Percentiles rank a stretch among this genome's conserved stretches.
These are phyloP conservation scores for Hemileccinum impolitum DNA, from an alignment of 768 basidiomycete species.

Conservation along the genomic window DNA sequence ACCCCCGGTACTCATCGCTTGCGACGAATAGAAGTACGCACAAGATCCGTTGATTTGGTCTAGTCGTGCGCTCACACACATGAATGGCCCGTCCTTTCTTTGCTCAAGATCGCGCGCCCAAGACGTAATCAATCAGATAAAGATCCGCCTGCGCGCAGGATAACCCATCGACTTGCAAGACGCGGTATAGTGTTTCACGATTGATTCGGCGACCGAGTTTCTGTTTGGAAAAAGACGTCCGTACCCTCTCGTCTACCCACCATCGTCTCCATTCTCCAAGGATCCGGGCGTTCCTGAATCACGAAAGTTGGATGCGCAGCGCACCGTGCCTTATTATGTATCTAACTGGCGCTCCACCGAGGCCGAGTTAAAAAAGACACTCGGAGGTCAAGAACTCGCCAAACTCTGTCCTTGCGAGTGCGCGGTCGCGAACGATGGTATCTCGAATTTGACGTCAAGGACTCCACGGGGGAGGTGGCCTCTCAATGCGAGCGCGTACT, in stretches of 20 bases:
- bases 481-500: too few species aligned
- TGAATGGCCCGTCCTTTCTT: conserved; percentile 45
- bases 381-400: too few species aligned
- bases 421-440: too few species aligned
- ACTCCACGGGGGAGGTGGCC: too few species aligned
- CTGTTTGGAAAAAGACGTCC: conserved; percentile 44
- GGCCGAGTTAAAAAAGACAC: too few species aligned
- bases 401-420: too few species aligned
- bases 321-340: too few species aligned
- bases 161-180: conserved; percentile 45
- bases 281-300: conserved; percentile 20
- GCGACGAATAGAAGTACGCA: conserved; percentile 38
- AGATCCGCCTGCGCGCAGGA: conserved; percentile 32
- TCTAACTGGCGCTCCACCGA: too few species aligned
- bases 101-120: conserved; percentile 34
- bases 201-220: conserved; percentile 58
- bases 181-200: conserved; percentile 42
- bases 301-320: too few species aligned
- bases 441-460: too few species aligned
- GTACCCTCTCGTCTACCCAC: conserved; percentile 35
- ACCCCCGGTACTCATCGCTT: not conserved
- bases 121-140: conserved; percentile 32
- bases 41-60: not conserved
- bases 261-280: conserved; percentile 19
- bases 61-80: conserved; percentile 4